Conservation (phyloP, 441 rosid species). For the Metrosideros polymorpha region DNA sequence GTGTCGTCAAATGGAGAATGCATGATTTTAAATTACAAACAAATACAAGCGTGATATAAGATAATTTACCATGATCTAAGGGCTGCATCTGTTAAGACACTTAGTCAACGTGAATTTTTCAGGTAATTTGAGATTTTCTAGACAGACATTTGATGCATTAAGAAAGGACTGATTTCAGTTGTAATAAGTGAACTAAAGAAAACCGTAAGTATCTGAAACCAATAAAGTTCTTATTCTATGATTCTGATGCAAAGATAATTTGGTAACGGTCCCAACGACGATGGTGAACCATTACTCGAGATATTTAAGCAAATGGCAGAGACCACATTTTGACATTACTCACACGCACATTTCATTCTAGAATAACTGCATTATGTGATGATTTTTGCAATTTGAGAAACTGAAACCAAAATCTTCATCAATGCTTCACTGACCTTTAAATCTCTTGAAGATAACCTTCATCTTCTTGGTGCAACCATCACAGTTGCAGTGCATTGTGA, state of each 20-base stretch:
- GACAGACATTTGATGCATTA: not conserved
- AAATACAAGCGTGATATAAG: not conserved
- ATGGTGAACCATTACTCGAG: not conserved
- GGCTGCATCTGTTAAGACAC: not conserved
- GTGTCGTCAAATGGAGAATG: not conserved
- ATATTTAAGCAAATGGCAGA: not conserved
- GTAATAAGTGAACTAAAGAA: not conserved
- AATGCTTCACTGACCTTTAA: not conserved
- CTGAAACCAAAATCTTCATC: not conserved
- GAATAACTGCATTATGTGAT: not conserved
- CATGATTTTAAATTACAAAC: not conserved
- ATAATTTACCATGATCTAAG: not conserved
- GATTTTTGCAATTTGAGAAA: not conserved
- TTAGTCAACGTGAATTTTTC: not conserved
- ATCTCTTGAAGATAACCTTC: not conserved
- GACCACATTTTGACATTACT: not conserved
- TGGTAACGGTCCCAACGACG: not conserved
- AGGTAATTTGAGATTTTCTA: not conserved
- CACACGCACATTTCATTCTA: not conserved
- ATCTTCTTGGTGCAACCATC: not conserved
- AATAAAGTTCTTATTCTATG: not conserved
- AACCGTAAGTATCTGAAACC: not conserved
- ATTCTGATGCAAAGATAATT: not conserved
- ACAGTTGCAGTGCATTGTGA: not conserved
- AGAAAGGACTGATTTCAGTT: not conserved